Evolutionary conservation across 768 basidiomycete species (phyloP), one percentile per base, ranked within the genome.

Genomic region (Amanita phalloides): DNA sequence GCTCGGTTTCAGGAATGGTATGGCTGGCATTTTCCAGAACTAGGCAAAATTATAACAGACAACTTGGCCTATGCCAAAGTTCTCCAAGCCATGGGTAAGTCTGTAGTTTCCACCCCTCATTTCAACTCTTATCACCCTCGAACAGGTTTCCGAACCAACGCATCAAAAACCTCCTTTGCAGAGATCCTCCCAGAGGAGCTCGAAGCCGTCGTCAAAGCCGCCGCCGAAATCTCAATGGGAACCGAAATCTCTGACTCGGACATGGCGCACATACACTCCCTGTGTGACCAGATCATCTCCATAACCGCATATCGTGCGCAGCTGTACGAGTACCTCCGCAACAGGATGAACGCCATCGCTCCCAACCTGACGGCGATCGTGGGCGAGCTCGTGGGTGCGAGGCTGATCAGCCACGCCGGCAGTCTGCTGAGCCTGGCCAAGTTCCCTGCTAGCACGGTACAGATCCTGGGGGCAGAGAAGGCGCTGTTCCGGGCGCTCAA

Each of bases 1-100:
- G 3, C 38, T 7, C 2, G 33, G 25, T 13, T 35, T 4, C 59
- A 96, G 95, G 96, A 99, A 79, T 99, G 96, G 96, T 99, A 99
- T 61, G 96, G 96, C 35, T 99, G 96, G 96, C 96, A 99, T 73
- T 99, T 99, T 78, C 96, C 96, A 4, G 96, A 99, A 70, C 90
- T 99, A 86, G 88, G 86, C 54, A 98, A 97, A 73, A 98, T 99
- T 65, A 88, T 99, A 58, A 81, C 84, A 54, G 96, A 99, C 74
- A 99, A 96, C 69, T 71, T 94, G 54, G 94, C 95, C 17, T 98
- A 98, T 66, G 94, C 96, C 54, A 96, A 92, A 71, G 86, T 87
- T 53, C 82, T 99, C 60, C 86, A 85, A 51, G 68, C 77, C 32
- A 95, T 99, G 94, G 96, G 89, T 82, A 64, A 54, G 76, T 64